phyloP scores from a whole-genome alignment of 495 filamentous ascomycete genomes.

The Neurospora africana region DNA sequence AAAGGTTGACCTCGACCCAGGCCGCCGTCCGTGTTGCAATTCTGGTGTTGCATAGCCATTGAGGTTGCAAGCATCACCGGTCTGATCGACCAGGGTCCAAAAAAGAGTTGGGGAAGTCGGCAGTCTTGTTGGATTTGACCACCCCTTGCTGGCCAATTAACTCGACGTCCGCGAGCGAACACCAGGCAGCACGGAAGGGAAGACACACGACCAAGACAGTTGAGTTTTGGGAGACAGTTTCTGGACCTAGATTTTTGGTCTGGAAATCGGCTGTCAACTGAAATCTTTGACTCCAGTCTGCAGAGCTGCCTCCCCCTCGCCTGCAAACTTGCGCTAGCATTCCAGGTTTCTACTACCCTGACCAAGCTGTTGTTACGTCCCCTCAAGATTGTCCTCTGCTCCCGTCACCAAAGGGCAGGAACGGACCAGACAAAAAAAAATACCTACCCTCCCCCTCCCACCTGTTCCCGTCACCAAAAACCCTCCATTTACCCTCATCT shows the following conservation, averaged over 20 bases:
- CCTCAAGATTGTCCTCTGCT: background rate
- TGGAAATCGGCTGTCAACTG: background rate
- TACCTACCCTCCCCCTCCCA: constrained; percentile 1
- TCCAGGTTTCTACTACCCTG: background rate
- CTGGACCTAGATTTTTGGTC: background rate
- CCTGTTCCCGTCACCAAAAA: background rate
- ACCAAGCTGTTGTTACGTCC: background rate
- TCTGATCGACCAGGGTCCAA: constrained; percentile 22
- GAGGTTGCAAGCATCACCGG: background rate
- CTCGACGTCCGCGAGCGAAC: background rate
- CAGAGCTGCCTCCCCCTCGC: constrained; percentile 16
- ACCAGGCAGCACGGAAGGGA: background rate
- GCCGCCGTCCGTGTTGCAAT: background rate
- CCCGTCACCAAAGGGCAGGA: constrained; percentile 1
- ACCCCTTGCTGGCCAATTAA: constrained; percentile 16
- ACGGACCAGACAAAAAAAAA: constrained; percentile 3
- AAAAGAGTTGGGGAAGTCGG: constrained; percentile 26
- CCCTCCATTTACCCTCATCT: background rate
- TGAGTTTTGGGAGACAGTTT: background rate
- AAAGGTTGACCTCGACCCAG: background rate
- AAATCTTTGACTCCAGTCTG: too few relatives aligned
- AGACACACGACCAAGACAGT: background rate
- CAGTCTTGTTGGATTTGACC: constrained; percentile 26
- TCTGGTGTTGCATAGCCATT: background rate
- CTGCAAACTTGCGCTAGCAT: constrained; percentile 4